phyloP scores from a whole-genome alignment of 2,329 filamentous ascomycete species.

The Alternaria gansuensis region DNA sequence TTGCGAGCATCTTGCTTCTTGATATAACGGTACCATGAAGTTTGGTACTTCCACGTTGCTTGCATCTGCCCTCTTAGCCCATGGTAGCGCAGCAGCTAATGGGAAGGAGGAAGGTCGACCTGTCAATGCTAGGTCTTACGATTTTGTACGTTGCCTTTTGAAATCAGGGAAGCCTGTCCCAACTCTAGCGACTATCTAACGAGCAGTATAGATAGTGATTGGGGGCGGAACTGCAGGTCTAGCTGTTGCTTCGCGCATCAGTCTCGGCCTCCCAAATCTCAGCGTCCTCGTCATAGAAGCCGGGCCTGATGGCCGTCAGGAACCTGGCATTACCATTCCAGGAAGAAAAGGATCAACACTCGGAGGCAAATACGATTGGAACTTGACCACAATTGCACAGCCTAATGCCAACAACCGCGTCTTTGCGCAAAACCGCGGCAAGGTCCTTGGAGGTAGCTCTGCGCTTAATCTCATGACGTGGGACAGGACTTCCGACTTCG shows the following conservation, averaged over 20 bases:
- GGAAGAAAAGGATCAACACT: slow-evolving; percentile 42
- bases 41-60: slow-evolving; percentile 9
- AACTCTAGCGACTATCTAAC: background rate
- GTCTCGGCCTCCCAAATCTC: slow-evolving; percentile 39
- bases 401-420: slow-evolving; percentile 52
- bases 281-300: slow-evolving; percentile 41
- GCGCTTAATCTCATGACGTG: slow-evolving; percentile 56
- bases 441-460: slow-evolving; percentile 60
- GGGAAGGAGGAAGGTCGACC: background rate
- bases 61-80: slow-evolving; percentile 13
- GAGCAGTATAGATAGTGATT: slow-evolving; percentile 26
- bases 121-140: slow-evolving; percentile 7
- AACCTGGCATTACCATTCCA: slow-evolving; percentile 40
- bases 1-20: background rate
- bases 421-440: slow-evolving; percentile 57
- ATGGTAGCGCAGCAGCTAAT: slow-evolving; percentile 9
- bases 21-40: slow-evolving; percentile 18
- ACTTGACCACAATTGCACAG: slow-evolving; percentile 59
- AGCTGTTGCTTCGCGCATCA: slow-evolving; percentile 46
- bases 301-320: slow-evolving; percentile 41
- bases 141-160: slow-evolving; percentile 12
- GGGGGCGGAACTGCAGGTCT: slow-evolving; percentile 43
- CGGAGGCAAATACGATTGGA: slow-evolving; percentile 46
- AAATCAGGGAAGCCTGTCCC: background rate
- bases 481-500: slow-evolving; percentile 43